Evolutionary conservation across 1,139 yeast genomes (phyloP), one percentile per base, ranked within the genome.

Genomic region (Hansenula sp.): DNA sequence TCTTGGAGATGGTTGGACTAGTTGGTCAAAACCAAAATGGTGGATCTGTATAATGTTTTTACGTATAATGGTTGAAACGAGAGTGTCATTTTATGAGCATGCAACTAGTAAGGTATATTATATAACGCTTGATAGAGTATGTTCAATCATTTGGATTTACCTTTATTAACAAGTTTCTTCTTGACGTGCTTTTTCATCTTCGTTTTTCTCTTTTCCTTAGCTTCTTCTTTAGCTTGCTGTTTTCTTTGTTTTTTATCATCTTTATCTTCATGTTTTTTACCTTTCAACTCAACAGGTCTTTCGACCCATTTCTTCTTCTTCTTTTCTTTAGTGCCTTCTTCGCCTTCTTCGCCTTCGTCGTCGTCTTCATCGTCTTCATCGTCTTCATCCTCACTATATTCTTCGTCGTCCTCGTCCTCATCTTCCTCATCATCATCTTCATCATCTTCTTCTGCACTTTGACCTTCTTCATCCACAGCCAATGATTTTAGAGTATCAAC

Each of bases 111-210:
- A 5, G 10, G 19, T 18, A 13, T 17, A 4, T 33, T 10, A 15
- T 33, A 3, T n/a, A 33, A 7, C 1, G 4, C 27, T 38, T 6
- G 13, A 21, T 24, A n/a, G n/a, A n/a, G n/a, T n/a, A n/a, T n/a
- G n/a, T n/a, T n/a, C n/a, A n/a, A n/a, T 32, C 42, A 45, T 45
- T 45, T 44, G 28, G 33, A 25, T 39, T 68, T 68, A 18, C 68
- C 64, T 48, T 84, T 85, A 51, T 72, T 80, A 7, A 84, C 72
- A 36, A 84, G 67, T 61, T 84, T 84, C 76, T 93, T 93, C 70
- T 93, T 93, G 34, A 89, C 67, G 64, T 87, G 89, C 65, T 94
- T 94, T 65, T 93, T 93, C 83, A 93, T 84, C 64, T 94, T 94
- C 5, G 82, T 82, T 60, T 89, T 84, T 47, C 99, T 76, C 68